A percentile compares a stretch with the other conserved stretches of the same genome.
Conservation (phyloP, 768 basidiomycete genomes). For the Rubroboletus satanas region DNA sequence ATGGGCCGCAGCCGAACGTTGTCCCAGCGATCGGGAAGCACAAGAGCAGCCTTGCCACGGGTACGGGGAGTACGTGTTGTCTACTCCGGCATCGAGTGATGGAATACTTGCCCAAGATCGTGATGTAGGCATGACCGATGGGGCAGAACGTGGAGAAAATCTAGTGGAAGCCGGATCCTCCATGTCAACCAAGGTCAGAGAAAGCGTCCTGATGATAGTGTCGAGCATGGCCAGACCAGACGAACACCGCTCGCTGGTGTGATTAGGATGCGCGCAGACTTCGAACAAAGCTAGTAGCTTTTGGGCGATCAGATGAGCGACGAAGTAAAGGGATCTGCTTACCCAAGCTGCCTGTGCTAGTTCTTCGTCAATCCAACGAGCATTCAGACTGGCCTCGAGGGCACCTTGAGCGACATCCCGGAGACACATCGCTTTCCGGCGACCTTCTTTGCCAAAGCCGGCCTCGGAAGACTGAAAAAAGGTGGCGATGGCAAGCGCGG, state of each 20-base stretch:
- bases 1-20: conserved; percentile 45
- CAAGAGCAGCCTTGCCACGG: conserved; percentile 43
- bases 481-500: conserved; percentile 60
- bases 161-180: conserved; percentile 49
- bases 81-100: not conserved
- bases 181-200: conserved; percentile 56
- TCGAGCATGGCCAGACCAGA: conserved; percentile 64
- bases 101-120: conserved; percentile 8
- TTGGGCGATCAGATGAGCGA: conserved; percentile 6
- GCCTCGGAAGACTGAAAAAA: conserved; percentile 69
- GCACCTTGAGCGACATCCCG: conserved; percentile 66
- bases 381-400: conserved; percentile 66
- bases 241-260: conserved; percentile 49
- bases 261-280: conserved; percentile 62
- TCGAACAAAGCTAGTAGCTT: conserved; percentile 73
- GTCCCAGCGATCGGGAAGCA: conserved; percentile 45
- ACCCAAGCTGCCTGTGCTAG: conserved; percentile 78
- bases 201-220: conserved; percentile 59
- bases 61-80: conserved; percentile 6
- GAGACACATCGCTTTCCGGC: conserved; percentile 55
- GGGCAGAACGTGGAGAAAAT: conserved; percentile 50
- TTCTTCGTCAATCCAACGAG: conserved; percentile 69
- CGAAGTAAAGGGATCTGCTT: conserved; percentile 18
- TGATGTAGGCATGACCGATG: conserved; percentile 33
- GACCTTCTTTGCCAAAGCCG: conserved; percentile 46